Conservation (phyloP, 2,329 filamentous ascomycete species). For the Didymella arachidicola region DNA sequence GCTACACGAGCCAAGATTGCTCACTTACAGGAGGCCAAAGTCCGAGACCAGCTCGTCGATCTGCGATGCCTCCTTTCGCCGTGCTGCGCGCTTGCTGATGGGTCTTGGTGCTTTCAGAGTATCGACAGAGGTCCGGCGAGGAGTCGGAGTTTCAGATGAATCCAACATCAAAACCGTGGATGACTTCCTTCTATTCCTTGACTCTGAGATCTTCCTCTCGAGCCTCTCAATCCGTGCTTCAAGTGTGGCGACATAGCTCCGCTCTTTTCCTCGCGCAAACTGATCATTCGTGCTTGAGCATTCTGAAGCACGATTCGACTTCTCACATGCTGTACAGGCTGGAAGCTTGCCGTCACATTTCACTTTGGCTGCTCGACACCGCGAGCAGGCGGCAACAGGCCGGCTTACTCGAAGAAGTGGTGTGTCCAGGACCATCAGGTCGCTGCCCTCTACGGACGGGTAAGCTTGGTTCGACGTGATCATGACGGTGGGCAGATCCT, state of each 20-base stretch:
- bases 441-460: constrained; percentile 15
- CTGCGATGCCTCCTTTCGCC: constrained; percentile 76
- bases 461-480: constrained; percentile 15
- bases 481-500: neutral
- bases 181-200: constrained; percentile 73
- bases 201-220: constrained; percentile 73
- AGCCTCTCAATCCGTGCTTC: constrained; percentile 89
- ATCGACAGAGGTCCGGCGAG: constrained; percentile 57
- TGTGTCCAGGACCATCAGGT: constrained; percentile 58
- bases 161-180: constrained; percentile 75
- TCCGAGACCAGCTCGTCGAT: constrained; percentile 93
- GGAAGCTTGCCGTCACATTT: constrained; percentile 98
- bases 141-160: constrained; percentile 58
- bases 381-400: constrained; percentile 79
- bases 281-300: constrained; percentile 96
- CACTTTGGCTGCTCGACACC: constrained; percentile 90
- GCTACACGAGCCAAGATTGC: neutral
- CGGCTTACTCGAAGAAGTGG: constrained; percentile 76
- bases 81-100: constrained; percentile 53
- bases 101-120: constrained; percentile 44
- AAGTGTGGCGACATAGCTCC: constrained; percentile 96
- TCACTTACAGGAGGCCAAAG: constrained; percentile 82
- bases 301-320: constrained; percentile 82
- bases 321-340: constrained; percentile 93
- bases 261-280: constrained; percentile 92